phyloP scores from a whole-genome alignment of 495 filamentous ascomycete species.

The Tetracladium marchalianum region DNA sequence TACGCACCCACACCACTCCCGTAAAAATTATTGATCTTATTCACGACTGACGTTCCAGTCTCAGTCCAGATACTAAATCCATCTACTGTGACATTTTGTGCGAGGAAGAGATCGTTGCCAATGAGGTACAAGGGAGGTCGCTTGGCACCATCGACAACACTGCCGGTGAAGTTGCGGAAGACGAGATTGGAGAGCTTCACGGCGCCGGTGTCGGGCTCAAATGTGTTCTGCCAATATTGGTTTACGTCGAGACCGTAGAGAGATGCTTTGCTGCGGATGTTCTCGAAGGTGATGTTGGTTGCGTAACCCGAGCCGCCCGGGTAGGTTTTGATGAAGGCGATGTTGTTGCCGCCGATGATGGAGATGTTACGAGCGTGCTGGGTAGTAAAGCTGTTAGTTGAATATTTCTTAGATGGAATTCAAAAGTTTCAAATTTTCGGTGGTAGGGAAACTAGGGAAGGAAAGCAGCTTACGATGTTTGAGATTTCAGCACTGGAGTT shows the following conservation, averaged over 20 bases:
- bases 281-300: slow-evolving; percentile 38
- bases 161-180: slow-evolving; percentile 47
- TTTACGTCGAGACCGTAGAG: slow-evolving; percentile 39
- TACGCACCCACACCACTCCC: slow-evolving; percentile 25
- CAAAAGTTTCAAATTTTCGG: background rate
- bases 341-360: slow-evolving; percentile 41
- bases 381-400: no score
- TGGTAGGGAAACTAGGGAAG: background rate
- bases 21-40: slow-evolving; percentile 40
- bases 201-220: slow-evolving; percentile 30
- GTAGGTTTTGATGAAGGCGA: slow-evolving; percentile 51
- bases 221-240: slow-evolving; percentile 39
- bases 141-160: slow-evolving; percentile 34
- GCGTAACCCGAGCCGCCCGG: slow-evolving; percentile 45
- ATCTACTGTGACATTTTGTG: slow-evolving; percentile 38
- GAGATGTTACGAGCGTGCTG: slow-evolving; percentile 28
- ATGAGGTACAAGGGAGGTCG: slow-evolving; percentile 41
- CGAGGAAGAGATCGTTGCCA: slow-evolving; percentile 36
- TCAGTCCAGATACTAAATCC: slow-evolving; percentile 52
- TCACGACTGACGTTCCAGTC: slow-evolving; percentile 30
- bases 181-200: slow-evolving; percentile 40
- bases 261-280: slow-evolving; percentile 40
- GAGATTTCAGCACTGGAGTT: slow-evolving; percentile 13
- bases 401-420: no score
- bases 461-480: slow-evolving; percentile 14